Evolutionary conservation across 768 basidiomycete species (phyloP).

Genomic region (Boletus rubroflammeus): DNA sequence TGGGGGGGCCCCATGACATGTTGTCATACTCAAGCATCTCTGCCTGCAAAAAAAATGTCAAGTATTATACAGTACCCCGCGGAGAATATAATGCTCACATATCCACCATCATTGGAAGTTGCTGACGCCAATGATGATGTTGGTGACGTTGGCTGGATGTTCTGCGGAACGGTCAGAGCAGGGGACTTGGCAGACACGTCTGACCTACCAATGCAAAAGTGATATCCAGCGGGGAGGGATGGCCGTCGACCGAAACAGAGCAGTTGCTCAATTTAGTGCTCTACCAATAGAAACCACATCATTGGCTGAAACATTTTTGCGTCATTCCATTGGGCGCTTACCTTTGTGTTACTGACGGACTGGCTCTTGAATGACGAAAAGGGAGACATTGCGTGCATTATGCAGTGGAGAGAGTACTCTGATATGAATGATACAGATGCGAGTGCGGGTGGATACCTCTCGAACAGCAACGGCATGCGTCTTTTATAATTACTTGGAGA

Average conservation of each 20-base stretch:
- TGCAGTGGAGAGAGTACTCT: background rate
- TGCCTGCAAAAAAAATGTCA: slow-evolving; percentile 9
- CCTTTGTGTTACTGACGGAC: slow-evolving; percentile 20
- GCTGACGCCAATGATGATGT: background rate
- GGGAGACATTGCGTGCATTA: slow-evolving; percentile 14
- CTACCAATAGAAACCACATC: slow-evolving; percentile 1
- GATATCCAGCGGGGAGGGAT: slow-evolving; percentile 20
- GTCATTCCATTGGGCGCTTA: slow-evolving; percentile 1
- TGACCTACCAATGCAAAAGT: slow-evolving; percentile 22
- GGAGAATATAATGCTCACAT: slow-evolving; percentile 10
- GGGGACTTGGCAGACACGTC: background rate
- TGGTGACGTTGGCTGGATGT: slow-evolving; percentile 9
- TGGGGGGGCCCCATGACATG: slow-evolving; percentile 26
- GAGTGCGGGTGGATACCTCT: background rate
- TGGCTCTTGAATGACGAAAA: slow-evolving; percentile 21
- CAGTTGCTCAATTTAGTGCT: slow-evolving; percentile 16
- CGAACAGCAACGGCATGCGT: background rate
- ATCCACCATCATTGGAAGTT: slow-evolving; percentile 5
- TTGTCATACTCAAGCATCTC: slow-evolving; percentile 31
- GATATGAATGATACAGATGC: background rate
- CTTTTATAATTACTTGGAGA: slow-evolving; percentile 22
- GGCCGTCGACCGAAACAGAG: slow-evolving; percentile 13
- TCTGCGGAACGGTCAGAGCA: slow-evolving; percentile 3
- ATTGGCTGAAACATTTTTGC: background rate
- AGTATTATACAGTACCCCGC: background rate